Evolutionary conservation across 148 eudicot genomes (phyloP).

Genomic region (Limonium bicolor): DNA sequence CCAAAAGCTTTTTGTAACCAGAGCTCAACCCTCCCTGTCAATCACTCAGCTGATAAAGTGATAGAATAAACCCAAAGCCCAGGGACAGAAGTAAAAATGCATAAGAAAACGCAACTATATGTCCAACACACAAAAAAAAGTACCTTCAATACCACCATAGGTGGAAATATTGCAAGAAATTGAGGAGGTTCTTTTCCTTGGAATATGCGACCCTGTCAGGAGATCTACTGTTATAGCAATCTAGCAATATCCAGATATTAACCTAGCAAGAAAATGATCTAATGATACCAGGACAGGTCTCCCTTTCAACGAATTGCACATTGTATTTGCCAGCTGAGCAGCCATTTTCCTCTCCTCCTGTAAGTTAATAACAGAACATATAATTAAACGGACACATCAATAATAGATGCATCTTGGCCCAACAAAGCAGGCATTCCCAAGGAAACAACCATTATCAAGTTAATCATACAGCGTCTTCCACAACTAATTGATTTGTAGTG

Average conservation of each 20-base stretch:
- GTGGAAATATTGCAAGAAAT: slow-evolving; percentile 80
- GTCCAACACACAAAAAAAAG: slow-evolving; percentile 3
- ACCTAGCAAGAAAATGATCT: not conserved
- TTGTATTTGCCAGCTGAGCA: slow-evolving; percentile 61
- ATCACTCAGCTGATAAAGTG: too few relatives aligned
- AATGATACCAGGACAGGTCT: slow-evolving; percentile 81
- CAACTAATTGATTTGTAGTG: not conserved
- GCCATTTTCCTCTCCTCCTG: slow-evolving; percentile 90
- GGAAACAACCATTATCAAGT: too few relatives aligned
- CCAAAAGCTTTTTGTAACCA: slow-evolving; percentile 58
- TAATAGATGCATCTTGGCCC: too few relatives aligned
- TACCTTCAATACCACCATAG: slow-evolving; percentile 96
- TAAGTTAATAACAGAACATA: slow-evolving; percentile 4
- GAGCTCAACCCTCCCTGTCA: slow-evolving; percentile 94
- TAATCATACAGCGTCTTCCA: slow-evolving; percentile 1
- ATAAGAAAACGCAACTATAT: slow-evolving; percentile 2
- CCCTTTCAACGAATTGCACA: slow-evolving; percentile 90
- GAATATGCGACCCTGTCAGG: slow-evolving; percentile 62
- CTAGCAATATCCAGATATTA: not conserved
- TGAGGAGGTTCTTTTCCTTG: slow-evolving; percentile 99
- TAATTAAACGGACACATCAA: too few relatives aligned
- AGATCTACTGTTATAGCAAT: not conserved
- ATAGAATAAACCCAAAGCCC: too few relatives aligned
- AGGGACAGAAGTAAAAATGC: too few relatives aligned
- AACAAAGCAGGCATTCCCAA: too few relatives aligned